These are phyloP conservation scores for Beauveria pseudobassiana DNA, from an alignment of 2,329 filamentous ascomycete species.

Conservation along the genomic window DNA sequence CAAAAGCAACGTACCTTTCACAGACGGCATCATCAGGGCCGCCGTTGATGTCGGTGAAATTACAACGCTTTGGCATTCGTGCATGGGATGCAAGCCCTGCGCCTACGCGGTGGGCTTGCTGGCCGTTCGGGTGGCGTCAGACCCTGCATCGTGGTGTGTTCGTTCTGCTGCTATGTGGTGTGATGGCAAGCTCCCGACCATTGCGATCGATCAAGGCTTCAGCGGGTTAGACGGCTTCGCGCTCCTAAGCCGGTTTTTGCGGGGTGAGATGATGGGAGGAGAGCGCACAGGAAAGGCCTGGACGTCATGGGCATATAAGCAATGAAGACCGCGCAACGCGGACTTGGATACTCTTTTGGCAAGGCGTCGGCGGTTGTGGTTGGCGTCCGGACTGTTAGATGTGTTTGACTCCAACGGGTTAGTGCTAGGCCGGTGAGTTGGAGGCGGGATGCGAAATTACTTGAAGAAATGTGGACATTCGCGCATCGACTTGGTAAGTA, in stretches of 20 bases:
- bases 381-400: not conserved
- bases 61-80: conserved; percentile 22
- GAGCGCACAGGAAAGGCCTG: not conserved
- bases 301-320: conserved; percentile 6
- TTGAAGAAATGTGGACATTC: not conserved
- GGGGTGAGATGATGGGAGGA: not conserved
- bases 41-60: conserved; percentile 19
- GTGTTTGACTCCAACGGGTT: conserved; percentile 1
- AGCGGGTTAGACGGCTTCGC: not conserved
- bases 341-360: not conserved
- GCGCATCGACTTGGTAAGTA: not conserved
- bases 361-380: not conserved
- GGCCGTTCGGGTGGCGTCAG: conserved; percentile 11
- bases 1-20: conserved; percentile 18
- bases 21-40: conserved; percentile 18
- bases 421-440: not conserved
- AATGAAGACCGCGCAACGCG: not conserved
- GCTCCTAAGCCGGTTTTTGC: conserved; percentile 1
- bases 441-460: not conserved
- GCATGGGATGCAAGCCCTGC: conserved; percentile 24
- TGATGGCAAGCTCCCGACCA: not conserved
- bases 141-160: conserved; percentile 16
- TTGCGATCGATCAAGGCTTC: conserved; percentile 9
- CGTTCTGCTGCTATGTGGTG: conserved; percentile 10
- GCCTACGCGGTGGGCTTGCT: conserved; percentile 22